phyloP scores from a whole-genome alignment of 768 basidiomycete genomes.

The Phallus indusiatus region DNA sequence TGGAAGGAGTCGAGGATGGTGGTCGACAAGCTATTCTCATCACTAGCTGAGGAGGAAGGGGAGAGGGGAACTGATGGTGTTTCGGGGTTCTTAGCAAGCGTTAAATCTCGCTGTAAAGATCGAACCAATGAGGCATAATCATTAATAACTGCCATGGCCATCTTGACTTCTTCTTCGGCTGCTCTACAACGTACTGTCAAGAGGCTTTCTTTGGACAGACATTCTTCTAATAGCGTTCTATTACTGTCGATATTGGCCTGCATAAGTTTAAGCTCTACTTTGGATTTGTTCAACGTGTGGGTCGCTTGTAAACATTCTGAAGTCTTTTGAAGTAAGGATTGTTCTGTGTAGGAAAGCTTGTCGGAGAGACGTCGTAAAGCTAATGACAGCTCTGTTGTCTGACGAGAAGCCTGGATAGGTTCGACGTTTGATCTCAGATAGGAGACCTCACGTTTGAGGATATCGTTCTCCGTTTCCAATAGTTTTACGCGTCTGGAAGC shows the following conservation, averaged over 20 bases:
- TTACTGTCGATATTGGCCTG: slow-evolving; percentile 47
- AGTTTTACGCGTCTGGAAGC: slow-evolving; percentile 35
- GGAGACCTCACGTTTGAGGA: slow-evolving; percentile 45
- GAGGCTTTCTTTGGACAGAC: slow-evolving; percentile 32
- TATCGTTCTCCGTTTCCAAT: slow-evolving; percentile 52
- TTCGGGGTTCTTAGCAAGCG: not conserved
- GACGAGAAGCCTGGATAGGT: slow-evolving; percentile 27
- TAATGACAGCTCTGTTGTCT: slow-evolving; percentile 50
- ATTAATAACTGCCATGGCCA: slow-evolving; percentile 55
- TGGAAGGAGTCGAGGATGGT: slow-evolving; percentile 29
- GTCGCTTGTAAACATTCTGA: slow-evolving; percentile 36
- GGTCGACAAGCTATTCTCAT: not conserved
- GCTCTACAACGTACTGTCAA: slow-evolving; percentile 36
- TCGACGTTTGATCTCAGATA: slow-evolving; percentile 42
- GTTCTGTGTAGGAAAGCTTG: slow-evolving; percentile 56
- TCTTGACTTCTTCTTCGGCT: slow-evolving; percentile 45
- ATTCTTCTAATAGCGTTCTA: slow-evolving; percentile 16
- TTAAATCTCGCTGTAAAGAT: slow-evolving; percentile 41
- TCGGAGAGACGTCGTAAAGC: slow-evolving; percentile 60
- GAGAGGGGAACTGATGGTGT: slow-evolving; percentile 3
- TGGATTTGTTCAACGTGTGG: slow-evolving; percentile 39
- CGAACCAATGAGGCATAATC: slow-evolving; percentile 75
- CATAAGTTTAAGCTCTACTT: slow-evolving; percentile 43
- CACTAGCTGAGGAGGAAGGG: not conserved
- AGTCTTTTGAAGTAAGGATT: slow-evolving; percentile 38